Evolutionary conservation across 1,284 basidiomycete genomes (phyloP), one percentile per base, ranked within the genome.

Genomic region (Agroathelia rolfsii): DNA sequence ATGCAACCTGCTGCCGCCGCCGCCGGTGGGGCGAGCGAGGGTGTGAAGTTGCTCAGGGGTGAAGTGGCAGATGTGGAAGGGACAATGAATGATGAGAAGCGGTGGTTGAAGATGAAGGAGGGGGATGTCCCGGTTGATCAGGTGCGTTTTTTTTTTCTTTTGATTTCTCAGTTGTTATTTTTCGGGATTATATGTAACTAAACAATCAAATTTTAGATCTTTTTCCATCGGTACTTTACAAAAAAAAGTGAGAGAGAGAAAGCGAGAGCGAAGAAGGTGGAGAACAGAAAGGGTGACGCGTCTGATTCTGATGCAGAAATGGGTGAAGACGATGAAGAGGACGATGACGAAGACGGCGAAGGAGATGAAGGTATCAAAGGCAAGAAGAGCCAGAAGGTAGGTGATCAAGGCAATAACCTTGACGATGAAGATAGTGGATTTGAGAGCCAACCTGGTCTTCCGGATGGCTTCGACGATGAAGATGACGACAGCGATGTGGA

Each of bases 1-100:
- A 98, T 98, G 95, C 95, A 99, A 59, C 92, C 92, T n/a, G 76
- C 79, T 5, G 81, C 83, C 2, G 71, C 68, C 33, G 70, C 72
- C 2, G 40, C 65, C 11, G 76, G 76, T 12, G 72, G 75, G 3
- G 62, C 62, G 26, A n/a, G n/a, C n/a, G n/a, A n/a, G n/a, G 71
- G 61, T 36, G 81, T 95, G 13, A 78, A 83, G 43, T 62, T 84
- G 35, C 53, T 80, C 42, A 81, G 77, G 53, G 85, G 88, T 6
- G 74, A 78, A 35, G 61, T 62, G 17, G 60, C 55, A 29, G 58
- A 56, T 10, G 50, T 51, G 1, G 61, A 54, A 10, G 62, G 59
- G 12, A 61, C 75, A 39, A 75, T 94, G 37, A 94, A 95, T 51
- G 78, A 83, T 25, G 76, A 77, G 37, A 63, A 55, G 32, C 95